Percentiles rank a stretch among this genome's conserved stretches.
Evolutionary conservation across 106 monocot genomes (phyloP).

Genomic region (Phalaenopsis aphrodite): DNA sequence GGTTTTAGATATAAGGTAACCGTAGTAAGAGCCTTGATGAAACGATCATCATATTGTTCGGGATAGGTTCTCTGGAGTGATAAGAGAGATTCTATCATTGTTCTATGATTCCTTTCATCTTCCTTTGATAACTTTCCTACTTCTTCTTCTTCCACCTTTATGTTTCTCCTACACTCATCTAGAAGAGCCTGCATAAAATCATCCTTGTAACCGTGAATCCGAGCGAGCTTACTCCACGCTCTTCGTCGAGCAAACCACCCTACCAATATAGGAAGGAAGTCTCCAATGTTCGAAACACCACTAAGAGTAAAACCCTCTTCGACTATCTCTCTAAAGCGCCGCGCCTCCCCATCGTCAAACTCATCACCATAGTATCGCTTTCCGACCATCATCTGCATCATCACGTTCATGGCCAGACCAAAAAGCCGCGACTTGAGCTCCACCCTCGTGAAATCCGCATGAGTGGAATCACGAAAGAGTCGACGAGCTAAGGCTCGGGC

Average conservation of each 20-base stretch:
- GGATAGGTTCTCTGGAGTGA: no score
- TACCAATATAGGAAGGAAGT: conserved; percentile 22
- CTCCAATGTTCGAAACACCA: conserved; percentile 15
- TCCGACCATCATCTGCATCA: conserved; percentile 31
- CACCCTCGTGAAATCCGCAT: conserved; percentile 4
- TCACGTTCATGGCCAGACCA: conserved; percentile 20
- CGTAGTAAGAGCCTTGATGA: no score
- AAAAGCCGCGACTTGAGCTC: conserved; percentile 37
- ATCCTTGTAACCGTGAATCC: conserved; percentile 12
- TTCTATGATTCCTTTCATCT: no score
- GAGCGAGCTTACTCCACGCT: conserved; percentile 11
- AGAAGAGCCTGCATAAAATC: conserved; percentile 21
- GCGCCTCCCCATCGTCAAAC: not conserved
- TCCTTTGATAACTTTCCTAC: no score
- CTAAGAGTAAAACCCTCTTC: conserved; percentile 8
- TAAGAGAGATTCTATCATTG: no score
- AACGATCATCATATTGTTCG: no score
- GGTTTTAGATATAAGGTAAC: no score
- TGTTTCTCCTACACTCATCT: conserved; percentile 16
- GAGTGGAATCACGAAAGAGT: no score
- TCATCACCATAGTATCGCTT: conserved; percentile 11
- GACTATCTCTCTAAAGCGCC: conserved; percentile 1
- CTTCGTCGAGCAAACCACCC: conserved; percentile 20
- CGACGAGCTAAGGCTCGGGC: not conserved
- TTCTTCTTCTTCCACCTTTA: no score